Base-by-base conservation (phyloP, 139 green algal genomes). In the Closterium sp. region DNA sequence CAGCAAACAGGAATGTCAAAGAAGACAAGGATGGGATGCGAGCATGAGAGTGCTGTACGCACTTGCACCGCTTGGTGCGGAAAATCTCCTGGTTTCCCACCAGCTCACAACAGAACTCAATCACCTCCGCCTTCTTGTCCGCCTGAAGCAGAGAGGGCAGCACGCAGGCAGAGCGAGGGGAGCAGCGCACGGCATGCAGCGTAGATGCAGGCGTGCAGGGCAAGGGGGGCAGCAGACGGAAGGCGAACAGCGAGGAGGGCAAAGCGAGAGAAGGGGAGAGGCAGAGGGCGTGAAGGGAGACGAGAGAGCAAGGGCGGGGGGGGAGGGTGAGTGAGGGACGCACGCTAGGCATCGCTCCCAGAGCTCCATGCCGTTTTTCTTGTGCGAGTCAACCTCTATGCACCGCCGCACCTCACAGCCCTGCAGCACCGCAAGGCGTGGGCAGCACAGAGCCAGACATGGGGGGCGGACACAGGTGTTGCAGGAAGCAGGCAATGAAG, bases 351-450 rank as follows among this genome's bases (percentile, higher is more conserved):
- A 86, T 86, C 83, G n/a, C 30, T 86, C 83, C 30, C n/a, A 33
- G 30, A 86, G 30, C 83, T 86, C 83, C 30, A 32, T 33, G 83
- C 83, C 83, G 30, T 33, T 33, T 23, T 28, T 25, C 83, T 86
- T 86, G 83, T 86, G 83, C 83, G 83, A 25, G n/a, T 86, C 83
- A 12, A 86, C 31, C 83, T 86, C 83, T 86, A 86, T 86, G 83
- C 83, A 86, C 83, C 83, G 83, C 83, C 30, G n/a, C 30, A 86
- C 30, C 83, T 86, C 83, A 86, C 83, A 86, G 3, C 30, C 83
- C 83, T 86, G 83, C 83, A 31, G 19, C 83, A 86, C 30, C 28
- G 83, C 83, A 86, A 33, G 1, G 83, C 21, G 83, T 19, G 12
- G 55, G 55, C 55, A 19, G 16, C 55, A 76, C 4, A 28, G 16